A percentile compares a stretch with the other conserved stretches of the same genome.
Evolutionary conservation across 495 filamentous ascomycete species (phyloP).

Genomic region (Delitschia confertaspora): DNA sequence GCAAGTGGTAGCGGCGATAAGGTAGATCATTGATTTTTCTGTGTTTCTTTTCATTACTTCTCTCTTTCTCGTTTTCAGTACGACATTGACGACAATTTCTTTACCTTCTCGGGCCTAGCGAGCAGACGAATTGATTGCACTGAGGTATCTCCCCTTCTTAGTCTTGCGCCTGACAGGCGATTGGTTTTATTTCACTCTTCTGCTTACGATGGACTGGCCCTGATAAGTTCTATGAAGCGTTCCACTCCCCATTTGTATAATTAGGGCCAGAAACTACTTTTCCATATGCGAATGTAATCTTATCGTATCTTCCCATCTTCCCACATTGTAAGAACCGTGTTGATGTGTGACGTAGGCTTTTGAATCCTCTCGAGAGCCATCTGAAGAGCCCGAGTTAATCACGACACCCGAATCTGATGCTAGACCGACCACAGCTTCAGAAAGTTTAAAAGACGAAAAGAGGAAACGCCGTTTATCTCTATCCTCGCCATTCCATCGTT

Average conservation of each 20-base stretch:
- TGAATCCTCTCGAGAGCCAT: conserved; percentile 10
- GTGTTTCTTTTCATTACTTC: neutral
- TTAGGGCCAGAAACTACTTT: conserved; percentile 19
- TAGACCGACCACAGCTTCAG: conserved; percentile 6
- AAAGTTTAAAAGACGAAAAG: conserved; percentile 17
- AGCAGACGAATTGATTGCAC: conserved; percentile 1
- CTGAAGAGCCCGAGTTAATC: conserved; percentile 20
- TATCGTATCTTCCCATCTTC: conserved; percentile 9
- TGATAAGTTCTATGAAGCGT: conserved; percentile 1
- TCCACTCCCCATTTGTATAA: conserved; percentile 8
- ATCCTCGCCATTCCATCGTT: conserved; percentile 25
- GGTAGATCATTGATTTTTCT: conserved; percentile 59
- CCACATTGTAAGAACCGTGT: conserved; percentile 11
- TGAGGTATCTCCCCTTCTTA: conserved; percentile 4
- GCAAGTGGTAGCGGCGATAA: conserved; percentile 57
- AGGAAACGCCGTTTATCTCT: conserved; percentile 25
- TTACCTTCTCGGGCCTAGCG: conserved; percentile 5
- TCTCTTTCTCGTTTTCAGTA: conserved; percentile 3
- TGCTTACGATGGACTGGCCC: conserved; percentile 9
- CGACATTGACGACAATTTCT: conserved; percentile 9
- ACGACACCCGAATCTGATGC: conserved; percentile 5
- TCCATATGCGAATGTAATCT: conserved; percentile 16
- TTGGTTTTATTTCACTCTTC: no score
- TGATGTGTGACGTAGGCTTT: conserved; percentile 27
- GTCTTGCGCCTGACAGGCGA: no score